A percentile compares a stretch with the other conserved stretches of the same genome.
Evolutionary conservation across 2,329 filamentous ascomycete genomes (phyloP).

Genomic region (Phyllosticta ampelicida): DNA sequence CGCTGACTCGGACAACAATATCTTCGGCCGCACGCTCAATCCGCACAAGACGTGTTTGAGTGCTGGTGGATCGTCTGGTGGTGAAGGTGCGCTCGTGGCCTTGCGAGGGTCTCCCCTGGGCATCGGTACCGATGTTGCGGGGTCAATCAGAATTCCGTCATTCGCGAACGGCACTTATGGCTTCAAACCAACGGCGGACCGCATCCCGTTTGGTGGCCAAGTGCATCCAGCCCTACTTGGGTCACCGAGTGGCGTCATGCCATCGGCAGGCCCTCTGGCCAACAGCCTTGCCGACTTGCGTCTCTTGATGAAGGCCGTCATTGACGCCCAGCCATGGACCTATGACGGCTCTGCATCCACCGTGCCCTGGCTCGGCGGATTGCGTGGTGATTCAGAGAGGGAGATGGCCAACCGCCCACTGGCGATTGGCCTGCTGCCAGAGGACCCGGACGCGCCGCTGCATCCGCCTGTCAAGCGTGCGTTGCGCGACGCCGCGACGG

Average conservation of each 20-base stretch:
- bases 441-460: slow-evolving; percentile 3
- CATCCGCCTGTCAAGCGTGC: slow-evolving; percentile 21
- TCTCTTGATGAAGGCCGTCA: slow-evolving; percentile 43
- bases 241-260: slow-evolving; percentile 34
- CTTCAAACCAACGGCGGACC: slow-evolving; percentile 24
- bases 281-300: slow-evolving; percentile 43
- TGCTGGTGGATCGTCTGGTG: slow-evolving; percentile 43
- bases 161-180: slow-evolving; percentile 8
- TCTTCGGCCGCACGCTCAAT: slow-evolving; percentile 44
- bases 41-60: slow-evolving; percentile 42
- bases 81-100: slow-evolving; percentile 45
- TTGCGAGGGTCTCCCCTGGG: slow-evolving; percentile 43
- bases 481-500: slow-evolving; percentile 31
- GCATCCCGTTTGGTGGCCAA: slow-evolving; percentile 30
- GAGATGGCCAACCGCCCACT: slow-evolving; percentile 7
- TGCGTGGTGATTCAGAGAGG: neutral
- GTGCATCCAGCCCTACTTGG: slow-evolving; percentile 33
- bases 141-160: slow-evolving; percentile 11
- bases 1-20: slow-evolving; percentile 39
- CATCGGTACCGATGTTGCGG: slow-evolving; percentile 26
- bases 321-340: slow-evolving; percentile 44
- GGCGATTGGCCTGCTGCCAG: slow-evolving; percentile 1
- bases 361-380: slow-evolving; percentile 34
- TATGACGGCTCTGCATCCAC: slow-evolving; percentile 31
- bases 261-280: slow-evolving; percentile 39